phyloP scores from a whole-genome alignment of 345 rosid species.

The Boechera stricta region DNA sequence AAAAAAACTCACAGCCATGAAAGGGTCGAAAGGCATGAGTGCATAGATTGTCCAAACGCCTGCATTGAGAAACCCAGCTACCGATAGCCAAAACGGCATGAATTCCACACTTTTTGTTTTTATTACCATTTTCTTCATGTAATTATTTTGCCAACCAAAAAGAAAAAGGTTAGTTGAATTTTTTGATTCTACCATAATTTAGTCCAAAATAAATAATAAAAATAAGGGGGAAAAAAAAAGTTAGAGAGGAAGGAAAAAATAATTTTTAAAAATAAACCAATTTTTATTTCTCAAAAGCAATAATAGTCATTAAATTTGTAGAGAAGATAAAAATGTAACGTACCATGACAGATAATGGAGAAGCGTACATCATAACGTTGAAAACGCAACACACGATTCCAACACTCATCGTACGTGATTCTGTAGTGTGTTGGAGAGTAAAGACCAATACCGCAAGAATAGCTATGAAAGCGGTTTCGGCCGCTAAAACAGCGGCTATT shows the following conservation, averaged over 20 bases:
- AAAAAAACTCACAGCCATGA: constrained; percentile 58
- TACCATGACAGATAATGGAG: constrained; percentile 86
- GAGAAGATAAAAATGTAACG: constrained; percentile 9
- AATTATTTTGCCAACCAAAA: not conserved
- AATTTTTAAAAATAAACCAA: too few species aligned
- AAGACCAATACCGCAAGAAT: constrained; percentile 49
- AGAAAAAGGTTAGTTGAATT: not conserved
- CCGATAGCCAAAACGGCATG: constrained; percentile 82
- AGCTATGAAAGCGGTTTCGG: constrained; percentile 53
- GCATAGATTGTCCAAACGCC: constrained; percentile 75
- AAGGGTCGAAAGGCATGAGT: constrained; percentile 70
- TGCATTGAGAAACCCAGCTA: constrained; percentile 73
- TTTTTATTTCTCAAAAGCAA: too few species aligned
- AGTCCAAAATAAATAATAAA: not conserved
- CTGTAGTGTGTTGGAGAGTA: constrained; percentile 52
- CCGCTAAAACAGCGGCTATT: constrained; percentile 38
- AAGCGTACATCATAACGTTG: constrained; percentile 82
- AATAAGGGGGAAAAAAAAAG: not conserved
- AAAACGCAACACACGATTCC: constrained; percentile 69
- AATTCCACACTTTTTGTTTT: constrained; percentile 83
- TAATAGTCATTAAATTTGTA: not conserved
- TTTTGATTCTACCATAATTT: not conserved
- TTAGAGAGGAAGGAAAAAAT: not conserved
- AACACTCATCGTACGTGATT: constrained; percentile 55
- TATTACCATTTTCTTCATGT: constrained; percentile 77